Percentiles rank a stretch among this genome's conserved stretches.
Evolutionary conservation across 352 stramenopile species (phyloP).

Genomic region (Phytophthora tentaculata): DNA sequence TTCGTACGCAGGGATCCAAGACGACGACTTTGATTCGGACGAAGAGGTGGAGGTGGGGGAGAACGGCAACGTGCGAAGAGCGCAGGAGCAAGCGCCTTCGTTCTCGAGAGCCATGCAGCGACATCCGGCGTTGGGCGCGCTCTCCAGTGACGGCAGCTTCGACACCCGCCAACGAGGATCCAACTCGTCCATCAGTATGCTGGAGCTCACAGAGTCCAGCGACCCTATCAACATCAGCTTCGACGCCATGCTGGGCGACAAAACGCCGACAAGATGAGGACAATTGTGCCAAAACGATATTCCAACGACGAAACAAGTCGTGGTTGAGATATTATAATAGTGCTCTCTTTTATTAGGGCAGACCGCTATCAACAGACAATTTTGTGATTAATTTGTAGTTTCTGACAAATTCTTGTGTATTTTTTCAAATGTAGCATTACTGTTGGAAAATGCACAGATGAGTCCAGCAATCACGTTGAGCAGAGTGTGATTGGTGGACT

Average conservation of each 20-base stretch:
- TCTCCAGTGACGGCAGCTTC: slow-evolving; percentile 44
- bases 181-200: slow-evolving; percentile 46
- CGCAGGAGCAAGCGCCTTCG: slow-evolving; percentile 23
- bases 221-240: slow-evolving; percentile 29
- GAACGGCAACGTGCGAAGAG: slow-evolving; percentile 13
- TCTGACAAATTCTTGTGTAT: too few relatives aligned
- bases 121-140: slow-evolving; percentile 30
- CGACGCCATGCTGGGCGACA: slow-evolving; percentile 38
- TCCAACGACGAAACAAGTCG: not conserved
- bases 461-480: too few relatives aligned
- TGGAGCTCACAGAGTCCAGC: slow-evolving; percentile 33
- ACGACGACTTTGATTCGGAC: slow-evolving; percentile 41
- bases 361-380: slow-evolving; percentile 13
- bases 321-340: too few relatives aligned
- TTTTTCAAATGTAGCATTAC: too few relatives aligned
- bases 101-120: slow-evolving; percentile 23
- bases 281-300: not conserved
- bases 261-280: slow-evolving; percentile 20
- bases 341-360: slow-evolving; percentile 1
- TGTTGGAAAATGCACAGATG: too few relatives aligned
- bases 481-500: not conserved
- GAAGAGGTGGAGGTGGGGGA: slow-evolving; percentile 35
- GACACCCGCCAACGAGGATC: slow-evolving; percentile 37
- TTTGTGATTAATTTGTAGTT: too few relatives aligned
- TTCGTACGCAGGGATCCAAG: slow-evolving; percentile 44